Evolutionary conservation across 2,329 filamentous ascomycete species (phyloP), one percentile per base, ranked within the genome.

Genomic region (Phialocephala subalpina): DNA sequence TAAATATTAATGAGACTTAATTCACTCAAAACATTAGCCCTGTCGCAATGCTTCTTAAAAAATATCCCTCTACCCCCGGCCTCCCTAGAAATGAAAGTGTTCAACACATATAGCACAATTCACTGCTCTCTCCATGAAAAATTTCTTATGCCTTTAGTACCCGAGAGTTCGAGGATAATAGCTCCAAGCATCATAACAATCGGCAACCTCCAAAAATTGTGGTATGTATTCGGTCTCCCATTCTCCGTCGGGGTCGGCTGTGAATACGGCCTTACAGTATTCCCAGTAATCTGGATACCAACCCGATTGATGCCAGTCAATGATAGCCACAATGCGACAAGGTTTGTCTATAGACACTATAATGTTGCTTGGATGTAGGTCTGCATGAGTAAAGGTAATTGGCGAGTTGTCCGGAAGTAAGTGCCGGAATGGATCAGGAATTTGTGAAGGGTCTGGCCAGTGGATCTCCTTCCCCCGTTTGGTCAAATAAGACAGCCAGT

Each of bases 201-300:
- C 49, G n/a, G 60, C n/a, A 36, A 62, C 20, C 3, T 62, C 35
- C 14, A 38, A 3, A 64, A 68, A 66, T 38, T 2, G 22, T 16
- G 64, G 61, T 2, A 69, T 58, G 12, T 56, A 67, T 58, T 63
- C 1, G 8, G 20, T 65, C 0, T 45, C 22, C 69, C 67, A 70
- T 16, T 66, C 65, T 49, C 60, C 67, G 16, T 27, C 18, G 27
- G 27, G 35, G 2, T 47, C 20, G 22, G 42, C 45, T 8, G 69
- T 69, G 56, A 42, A 66, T 2, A 42, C 29, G 25, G 70, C 73
- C 62, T 77, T 78, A 60, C 76, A 77, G 38, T 70, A 73, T 63
- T 78, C 76, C 78, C 77, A 78, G 64, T 78, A 78, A 5, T 69
- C 69, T 1, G 76, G 76, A 68, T 76, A 76, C 75, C 76, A 79